Conservation (phyloP, 116 monocot genomes). For the Trichopus zeylanicus region DNA sequence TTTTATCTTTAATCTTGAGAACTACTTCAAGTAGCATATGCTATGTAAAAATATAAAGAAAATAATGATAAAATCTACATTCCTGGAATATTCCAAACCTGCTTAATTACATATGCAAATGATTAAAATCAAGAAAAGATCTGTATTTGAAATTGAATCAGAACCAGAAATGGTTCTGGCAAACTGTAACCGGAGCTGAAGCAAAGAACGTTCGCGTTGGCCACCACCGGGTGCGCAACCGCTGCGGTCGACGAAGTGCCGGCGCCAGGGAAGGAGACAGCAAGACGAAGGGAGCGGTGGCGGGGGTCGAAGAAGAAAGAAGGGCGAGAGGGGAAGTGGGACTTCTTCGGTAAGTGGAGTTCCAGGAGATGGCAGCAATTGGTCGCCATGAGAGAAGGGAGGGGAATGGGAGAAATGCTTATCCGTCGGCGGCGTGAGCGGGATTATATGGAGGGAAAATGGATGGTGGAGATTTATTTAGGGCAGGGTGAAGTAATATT, state of each 20-base stretch:
- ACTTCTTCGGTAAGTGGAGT: background rate
- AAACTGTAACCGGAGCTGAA: slow-evolving; percentile 69
- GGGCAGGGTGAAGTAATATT: no score
- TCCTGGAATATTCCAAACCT: no score
- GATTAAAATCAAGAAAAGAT: no score
- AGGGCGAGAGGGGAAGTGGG: background rate
- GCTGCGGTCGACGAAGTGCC: background rate
- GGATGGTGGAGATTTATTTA: no score
- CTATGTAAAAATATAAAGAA: no score
- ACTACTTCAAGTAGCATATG: no score
- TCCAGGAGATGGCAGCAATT: background rate
- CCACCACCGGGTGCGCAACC: slow-evolving; percentile 9
- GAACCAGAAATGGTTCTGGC: no score
- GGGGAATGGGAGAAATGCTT: background rate
- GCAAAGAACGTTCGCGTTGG: slow-evolving; percentile 25
- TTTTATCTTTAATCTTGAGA: no score
- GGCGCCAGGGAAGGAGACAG: background rate
- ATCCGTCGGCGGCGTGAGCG: background rate
- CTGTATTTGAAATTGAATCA: no score
- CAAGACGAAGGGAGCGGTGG: background rate
- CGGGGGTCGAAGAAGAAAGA: background rate
- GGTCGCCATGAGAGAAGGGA: background rate
- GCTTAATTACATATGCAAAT: no score
- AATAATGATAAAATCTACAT: no score
- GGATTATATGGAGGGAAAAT: background rate